These are phyloP conservation scores for Alternaria triticimaculans DNA, from an alignment of 2,329 filamentous ascomycete genomes.

Conservation along the genomic window DNA sequence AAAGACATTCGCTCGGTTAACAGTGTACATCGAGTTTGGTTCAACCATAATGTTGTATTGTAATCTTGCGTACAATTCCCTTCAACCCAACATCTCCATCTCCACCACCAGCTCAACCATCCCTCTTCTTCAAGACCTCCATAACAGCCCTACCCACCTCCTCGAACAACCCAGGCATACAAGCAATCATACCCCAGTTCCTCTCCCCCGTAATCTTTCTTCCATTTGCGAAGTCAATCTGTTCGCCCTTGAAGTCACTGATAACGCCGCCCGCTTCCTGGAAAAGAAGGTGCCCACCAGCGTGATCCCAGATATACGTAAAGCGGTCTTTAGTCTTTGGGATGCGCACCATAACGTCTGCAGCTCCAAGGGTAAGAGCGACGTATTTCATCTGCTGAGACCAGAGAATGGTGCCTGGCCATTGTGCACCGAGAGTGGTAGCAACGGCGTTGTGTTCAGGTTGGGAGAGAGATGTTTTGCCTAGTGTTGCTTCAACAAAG, in stretches of 20 bases:
- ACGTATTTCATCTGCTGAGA: slow-evolving; percentile 63
- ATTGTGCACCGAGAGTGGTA: slow-evolving; percentile 48
- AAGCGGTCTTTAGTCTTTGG: slow-evolving; percentile 53
- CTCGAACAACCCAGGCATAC: slow-evolving; percentile 37
- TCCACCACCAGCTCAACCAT: background rate
- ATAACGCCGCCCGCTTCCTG: slow-evolving; percentile 59
- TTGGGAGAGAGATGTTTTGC: slow-evolving; percentile 48
- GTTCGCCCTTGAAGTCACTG: slow-evolving; percentile 58
- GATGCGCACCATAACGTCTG: slow-evolving; percentile 58
- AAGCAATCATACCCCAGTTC: slow-evolving; percentile 47
- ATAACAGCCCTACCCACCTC: slow-evolving; percentile 35
- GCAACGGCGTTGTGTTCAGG: slow-evolving; percentile 48
- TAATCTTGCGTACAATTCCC: background rate
- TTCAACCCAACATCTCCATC: background rate
- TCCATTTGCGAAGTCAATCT: slow-evolving; percentile 55
- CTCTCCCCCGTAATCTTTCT: slow-evolving; percentile 40
- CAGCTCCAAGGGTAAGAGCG: slow-evolving; percentile 58
- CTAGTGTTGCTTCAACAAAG: slow-evolving; percentile 56
- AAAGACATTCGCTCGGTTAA: background rate
- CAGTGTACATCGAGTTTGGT: background rate
- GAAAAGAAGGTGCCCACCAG: slow-evolving; percentile 60
- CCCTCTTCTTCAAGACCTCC: slow-evolving; percentile 32
- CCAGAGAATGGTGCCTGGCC: slow-evolving; percentile 60
- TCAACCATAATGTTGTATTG: background rate
- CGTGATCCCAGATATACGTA: slow-evolving; percentile 64